Evolutionary conservation across 164 flowering plant genomes (phyloP).

Genomic region (Nelumbo lutea): DNA sequence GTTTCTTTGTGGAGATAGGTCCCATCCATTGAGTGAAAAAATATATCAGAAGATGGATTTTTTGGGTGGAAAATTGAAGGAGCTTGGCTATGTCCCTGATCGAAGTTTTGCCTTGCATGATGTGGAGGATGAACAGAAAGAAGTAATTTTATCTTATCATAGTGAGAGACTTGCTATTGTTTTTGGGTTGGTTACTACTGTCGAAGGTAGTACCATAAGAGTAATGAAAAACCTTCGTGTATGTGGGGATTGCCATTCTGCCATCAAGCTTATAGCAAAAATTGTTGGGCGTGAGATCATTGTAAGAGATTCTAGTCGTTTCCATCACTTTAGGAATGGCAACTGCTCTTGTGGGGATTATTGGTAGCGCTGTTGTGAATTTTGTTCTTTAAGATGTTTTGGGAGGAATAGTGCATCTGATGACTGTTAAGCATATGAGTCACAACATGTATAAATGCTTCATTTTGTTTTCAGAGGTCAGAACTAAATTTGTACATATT

Average conservation of each 20-base stretch:
- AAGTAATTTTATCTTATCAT: conserved; percentile 6
- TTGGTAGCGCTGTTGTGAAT: too few species aligned
- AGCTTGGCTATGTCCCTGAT: conserved; percentile 15
- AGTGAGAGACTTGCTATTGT: conserved; percentile 17
- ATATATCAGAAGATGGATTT: conserved; percentile 14
- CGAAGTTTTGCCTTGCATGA: conserved; percentile 15
- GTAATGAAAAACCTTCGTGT: conserved; percentile 15
- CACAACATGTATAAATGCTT: too few species aligned
- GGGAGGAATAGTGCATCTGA: too few species aligned
- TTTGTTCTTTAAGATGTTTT: too few species aligned
- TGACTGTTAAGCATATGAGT: too few species aligned
- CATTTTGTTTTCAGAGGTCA: too few species aligned
- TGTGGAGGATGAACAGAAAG: conserved; percentile 20
- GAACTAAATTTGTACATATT: too few species aligned
- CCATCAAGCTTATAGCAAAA: conserved; percentile 10
- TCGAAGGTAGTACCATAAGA: conserved; percentile 9
- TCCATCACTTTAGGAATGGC: background rate
- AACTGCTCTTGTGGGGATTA: too few species aligned
- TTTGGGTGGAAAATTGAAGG: conserved; percentile 10
- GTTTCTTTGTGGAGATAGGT: conserved; percentile 11
- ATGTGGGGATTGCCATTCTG: background rate
- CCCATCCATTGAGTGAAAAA: conserved; percentile 17
- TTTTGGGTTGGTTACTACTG: conserved; percentile 12
- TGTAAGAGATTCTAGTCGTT: conserved; percentile 12
- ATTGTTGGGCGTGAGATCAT: conserved; percentile 9